Evolutionary conservation across 2,329 filamentous ascomycete genomes (phyloP).

Genomic region (Colletotrichum filicis): DNA sequence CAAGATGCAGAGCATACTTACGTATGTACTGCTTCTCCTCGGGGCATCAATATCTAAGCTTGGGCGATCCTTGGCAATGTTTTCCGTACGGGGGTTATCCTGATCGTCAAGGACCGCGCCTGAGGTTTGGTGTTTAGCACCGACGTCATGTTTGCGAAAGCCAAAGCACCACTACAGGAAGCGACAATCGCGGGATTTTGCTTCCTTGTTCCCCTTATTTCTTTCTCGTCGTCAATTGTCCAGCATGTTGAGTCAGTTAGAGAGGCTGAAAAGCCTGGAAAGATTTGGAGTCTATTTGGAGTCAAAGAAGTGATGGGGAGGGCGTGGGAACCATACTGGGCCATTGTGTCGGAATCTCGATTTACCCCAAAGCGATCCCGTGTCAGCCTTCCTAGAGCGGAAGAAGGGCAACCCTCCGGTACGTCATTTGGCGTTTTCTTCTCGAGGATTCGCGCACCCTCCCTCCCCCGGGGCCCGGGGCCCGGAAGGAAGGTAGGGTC

Average conservation of each 20-base stretch:
- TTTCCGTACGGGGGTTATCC: neutral
- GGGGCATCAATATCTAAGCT: neutral
- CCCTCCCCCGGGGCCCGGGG: neutral
- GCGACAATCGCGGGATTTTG: neutral
- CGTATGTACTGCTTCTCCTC: neutral
- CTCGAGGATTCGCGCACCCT: neutral
- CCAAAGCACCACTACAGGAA: neutral
- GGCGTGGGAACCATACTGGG: neutral
- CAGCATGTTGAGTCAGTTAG: neutral
- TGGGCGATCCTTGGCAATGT: neutral
- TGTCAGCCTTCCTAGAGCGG: constrained; percentile 30
- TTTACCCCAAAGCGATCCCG: constrained; percentile 25
- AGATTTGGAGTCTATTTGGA: neutral
- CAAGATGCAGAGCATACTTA: neutral
- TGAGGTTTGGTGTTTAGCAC: neutral
- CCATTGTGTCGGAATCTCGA: constrained; percentile 26
- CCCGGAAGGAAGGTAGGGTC: too few relatives aligned
- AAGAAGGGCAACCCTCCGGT: constrained; percentile 17
- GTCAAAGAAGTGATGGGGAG: too few relatives aligned
- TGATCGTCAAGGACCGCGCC: neutral
- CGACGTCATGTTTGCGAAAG: constrained; percentile 20
- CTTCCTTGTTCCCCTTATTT: neutral
- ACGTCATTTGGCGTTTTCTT: constrained; percentile 26
- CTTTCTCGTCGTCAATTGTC: neutral
- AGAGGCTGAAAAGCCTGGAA: neutral